phyloP scores from a whole-genome alignment of 345 rosid genomes.

The Boechera retrofracta region DNA sequence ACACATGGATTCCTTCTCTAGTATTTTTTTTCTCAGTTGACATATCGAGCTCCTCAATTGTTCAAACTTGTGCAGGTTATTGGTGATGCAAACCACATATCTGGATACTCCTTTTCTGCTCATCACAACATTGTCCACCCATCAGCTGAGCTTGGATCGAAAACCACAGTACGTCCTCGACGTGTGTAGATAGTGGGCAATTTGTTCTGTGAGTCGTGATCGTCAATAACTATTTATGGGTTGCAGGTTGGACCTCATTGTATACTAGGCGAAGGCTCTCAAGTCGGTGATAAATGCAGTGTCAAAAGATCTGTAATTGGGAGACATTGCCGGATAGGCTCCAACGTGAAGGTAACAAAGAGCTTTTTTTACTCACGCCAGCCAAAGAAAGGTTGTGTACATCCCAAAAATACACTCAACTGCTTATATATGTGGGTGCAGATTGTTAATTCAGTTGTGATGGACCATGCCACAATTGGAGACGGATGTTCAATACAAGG shows the following conservation, averaged over 20 bases:
- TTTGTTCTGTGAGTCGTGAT: not conserved
- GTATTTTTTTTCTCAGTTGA: not conserved
- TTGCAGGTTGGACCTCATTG: constrained; percentile 90
- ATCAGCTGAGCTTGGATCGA: constrained; percentile 82
- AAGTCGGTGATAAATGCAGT: constrained; percentile 94
- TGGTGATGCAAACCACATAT: constrained; percentile 84
- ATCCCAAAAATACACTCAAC: not conserved
- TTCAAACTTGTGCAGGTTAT: constrained; percentile 55
- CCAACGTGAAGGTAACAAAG: constrained; percentile 84
- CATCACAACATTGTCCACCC: constrained; percentile 84
- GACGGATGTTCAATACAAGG: constrained; percentile 96
- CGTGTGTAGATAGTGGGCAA: not conserved
- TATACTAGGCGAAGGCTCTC: constrained; percentile 94
- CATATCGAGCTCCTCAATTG: constrained; percentile 9
- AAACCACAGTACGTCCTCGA: constrained; percentile 70
- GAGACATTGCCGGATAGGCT: constrained; percentile 95
- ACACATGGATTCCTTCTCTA: constrained; percentile 10
- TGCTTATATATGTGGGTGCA: constrained; percentile 43
- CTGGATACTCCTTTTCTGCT: constrained; percentile 80
- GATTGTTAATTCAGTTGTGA: constrained; percentile 89
- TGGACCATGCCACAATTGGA: constrained; percentile 87
- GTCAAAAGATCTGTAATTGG: constrained; percentile 97
- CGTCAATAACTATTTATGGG: constrained; percentile 20
- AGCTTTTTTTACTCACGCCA: constrained; percentile 11
- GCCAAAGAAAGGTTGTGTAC: not conserved